A percentile compares a stretch with the other conserved stretches of the same genome.
Conservation (phyloP, 352 stramenopile species). For the Globisporangium sylvaticum region DNA sequence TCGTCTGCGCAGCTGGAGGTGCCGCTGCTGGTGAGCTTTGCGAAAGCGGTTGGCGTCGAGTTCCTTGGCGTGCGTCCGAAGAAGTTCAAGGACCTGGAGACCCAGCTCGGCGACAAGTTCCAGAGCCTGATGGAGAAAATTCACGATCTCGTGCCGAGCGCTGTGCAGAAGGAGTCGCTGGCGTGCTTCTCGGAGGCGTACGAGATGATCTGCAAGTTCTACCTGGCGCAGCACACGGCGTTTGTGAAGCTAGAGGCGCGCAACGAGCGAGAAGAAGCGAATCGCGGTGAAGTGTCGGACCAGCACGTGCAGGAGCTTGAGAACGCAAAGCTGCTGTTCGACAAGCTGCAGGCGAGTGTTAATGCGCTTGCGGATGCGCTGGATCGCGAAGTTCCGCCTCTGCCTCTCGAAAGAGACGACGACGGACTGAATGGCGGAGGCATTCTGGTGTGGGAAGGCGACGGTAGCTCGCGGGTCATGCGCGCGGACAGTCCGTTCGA, state of each 20-base stretch:
- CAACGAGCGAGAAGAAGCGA: slow-evolving; percentile 90
- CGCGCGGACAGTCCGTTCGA: slow-evolving; percentile 90
- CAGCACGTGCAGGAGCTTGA: slow-evolving; percentile 71
- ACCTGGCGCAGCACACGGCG: slow-evolving; percentile 86
- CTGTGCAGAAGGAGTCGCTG: slow-evolving; percentile 67
- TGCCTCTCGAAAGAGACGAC: slow-evolving; percentile 64
- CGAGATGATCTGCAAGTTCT: slow-evolving; percentile 85
- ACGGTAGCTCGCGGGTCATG: slow-evolving; percentile 62
- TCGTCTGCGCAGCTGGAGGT: slow-evolving; percentile 80
- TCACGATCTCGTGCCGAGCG: slow-evolving; percentile 50
- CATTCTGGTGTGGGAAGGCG: slow-evolving; percentile 69
- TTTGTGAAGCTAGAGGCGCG: slow-evolving; percentile 91
- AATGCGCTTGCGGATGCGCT: slow-evolving; percentile 78
- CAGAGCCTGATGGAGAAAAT: slow-evolving; percentile 30
- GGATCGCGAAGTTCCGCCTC: slow-evolving; percentile 63
- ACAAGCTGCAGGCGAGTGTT: slow-evolving; percentile 83
- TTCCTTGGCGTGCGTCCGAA: slow-evolving; percentile 71
- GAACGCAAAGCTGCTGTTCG: slow-evolving; percentile 72
- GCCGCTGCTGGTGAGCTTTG: slow-evolving; percentile 92
- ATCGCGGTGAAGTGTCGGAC: slow-evolving; percentile 73
- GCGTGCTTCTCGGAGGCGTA: slow-evolving; percentile 87
- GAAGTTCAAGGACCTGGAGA: slow-evolving; percentile 61
- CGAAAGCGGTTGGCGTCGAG: slow-evolving; percentile 90
- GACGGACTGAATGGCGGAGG: slow-evolving; percentile 39
- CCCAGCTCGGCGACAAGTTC: slow-evolving; percentile 32